These are phyloP conservation scores for Aspergillus bridgeri DNA, from an alignment of 495 filamentous ascomycete genomes.

Conservation along the genomic window DNA sequence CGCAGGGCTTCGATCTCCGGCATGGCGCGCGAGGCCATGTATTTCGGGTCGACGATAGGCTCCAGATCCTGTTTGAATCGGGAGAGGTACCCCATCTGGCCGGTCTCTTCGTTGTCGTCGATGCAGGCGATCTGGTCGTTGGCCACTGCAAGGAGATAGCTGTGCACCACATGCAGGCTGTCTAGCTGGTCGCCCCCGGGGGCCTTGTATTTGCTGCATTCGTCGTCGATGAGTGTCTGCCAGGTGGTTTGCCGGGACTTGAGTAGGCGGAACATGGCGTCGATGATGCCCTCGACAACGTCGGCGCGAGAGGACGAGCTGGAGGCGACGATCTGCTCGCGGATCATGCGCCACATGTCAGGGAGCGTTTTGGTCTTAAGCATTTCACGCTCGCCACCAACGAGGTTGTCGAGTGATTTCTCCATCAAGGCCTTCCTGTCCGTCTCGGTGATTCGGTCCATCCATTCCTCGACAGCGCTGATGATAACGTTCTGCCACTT, in stretches of 20 bases:
- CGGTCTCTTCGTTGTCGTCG: conserved; percentile 72
- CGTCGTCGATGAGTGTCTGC: conserved; percentile 85
- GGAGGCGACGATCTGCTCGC: conserved; percentile 82
- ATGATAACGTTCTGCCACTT: conserved; percentile 95
- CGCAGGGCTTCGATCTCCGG: conserved; percentile 69
- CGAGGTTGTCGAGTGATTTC: conserved; percentile 73
- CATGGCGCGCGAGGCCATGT: conserved; percentile 66
- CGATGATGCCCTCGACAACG: conserved; percentile 87
- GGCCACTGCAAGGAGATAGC: conserved; percentile 94
- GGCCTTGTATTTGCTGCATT: conserved; percentile 65
- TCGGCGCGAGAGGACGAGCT: conserved; percentile 76
- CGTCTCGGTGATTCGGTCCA: conserved; percentile 78
- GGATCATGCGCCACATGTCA: conserved; percentile 96
- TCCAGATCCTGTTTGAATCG: conserved; percentile 77
- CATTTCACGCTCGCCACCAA: no score
- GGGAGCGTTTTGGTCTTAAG: conserved; percentile 79
- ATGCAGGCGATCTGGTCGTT: conserved; percentile 99
- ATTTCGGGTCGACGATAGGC: conserved; percentile 73
- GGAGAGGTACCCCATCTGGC: conserved; percentile 70
- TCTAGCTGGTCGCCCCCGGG: conserved; percentile 62
- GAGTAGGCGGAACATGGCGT: conserved; percentile 86
- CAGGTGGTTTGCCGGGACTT: conserved; percentile 76
- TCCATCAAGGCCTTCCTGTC: conserved; percentile 78
- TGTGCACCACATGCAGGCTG: conserved; percentile 75
- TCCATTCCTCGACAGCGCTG: conserved; percentile 94